Evolutionary conservation across 106 monocot species (phyloP), one percentile per base, ranked within the genome.

Genomic region (Dioscorea zingiberensis): DNA sequence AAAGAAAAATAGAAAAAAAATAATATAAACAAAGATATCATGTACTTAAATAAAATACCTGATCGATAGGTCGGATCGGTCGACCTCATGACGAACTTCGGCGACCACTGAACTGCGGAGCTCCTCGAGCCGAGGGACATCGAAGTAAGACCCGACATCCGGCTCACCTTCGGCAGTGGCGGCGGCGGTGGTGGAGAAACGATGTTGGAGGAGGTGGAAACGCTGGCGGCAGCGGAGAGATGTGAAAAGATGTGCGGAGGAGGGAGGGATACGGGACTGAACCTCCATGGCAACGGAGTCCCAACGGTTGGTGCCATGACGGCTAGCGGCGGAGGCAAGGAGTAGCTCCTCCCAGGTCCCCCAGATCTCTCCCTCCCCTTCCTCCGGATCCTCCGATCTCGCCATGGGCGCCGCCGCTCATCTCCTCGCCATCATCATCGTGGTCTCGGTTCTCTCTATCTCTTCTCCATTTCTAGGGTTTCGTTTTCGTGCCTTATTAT

Each of bases 51-150:
- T 97, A 92, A 28, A 48, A 48, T 97, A 92, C 97, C 60, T 80
- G 81, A 98, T 98, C 26, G 89, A 93, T 23, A 74, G 69, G 68
- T 98, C 98, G 71, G 65, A 69, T 44, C 78, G 73, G 53, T 93
- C 65, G 67, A 98, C 84, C 73, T 93, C 89, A 15, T 78, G 88
- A 30, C 89, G 88, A 79, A 98, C 89, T 74, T 98, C 98, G 65
- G 81, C 78, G 57, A 83, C 78, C 15, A 78, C 70, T 25, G 74
- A 60, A 53, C 21, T 15, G 7, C 77, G 78, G 44, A 83, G 71
- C 26, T 78, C 78, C 8, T 83, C 78, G 21, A 83, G 53, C 77
- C 69, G 70, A 4, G 76, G 76, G 25, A 83, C 27, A 16, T 27
- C 30, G 10, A 0, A 10, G 9, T 8, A 38, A 6, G 38, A 10